Evolutionary conservation across 345 rosid genomes (phyloP).

Genomic region (Crucihimalaya himalaica): DNA sequence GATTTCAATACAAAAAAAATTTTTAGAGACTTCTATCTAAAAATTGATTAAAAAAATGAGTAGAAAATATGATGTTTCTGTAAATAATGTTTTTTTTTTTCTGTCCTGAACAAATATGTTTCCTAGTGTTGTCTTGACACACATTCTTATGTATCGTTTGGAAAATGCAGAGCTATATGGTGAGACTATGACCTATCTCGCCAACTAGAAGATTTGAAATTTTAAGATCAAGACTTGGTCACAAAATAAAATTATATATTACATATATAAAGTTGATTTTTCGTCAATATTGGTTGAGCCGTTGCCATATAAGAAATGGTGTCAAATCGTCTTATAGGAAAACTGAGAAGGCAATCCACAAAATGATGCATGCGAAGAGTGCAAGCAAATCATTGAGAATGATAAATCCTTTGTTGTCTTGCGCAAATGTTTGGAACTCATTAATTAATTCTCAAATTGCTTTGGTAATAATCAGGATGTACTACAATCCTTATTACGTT

Average conservation of each 20-base stretch:
- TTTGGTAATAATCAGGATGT: conserved; percentile 15
- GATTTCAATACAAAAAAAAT: too few relatives aligned
- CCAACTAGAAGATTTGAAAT: conserved; percentile 21
- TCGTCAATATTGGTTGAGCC: conserved; percentile 25
- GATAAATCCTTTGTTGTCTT: conserved; percentile 19
- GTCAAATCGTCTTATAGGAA: conserved; percentile 6
- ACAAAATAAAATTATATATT: background rate
- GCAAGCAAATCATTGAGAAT: conserved; percentile 29
- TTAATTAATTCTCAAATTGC: conserved; percentile 7
- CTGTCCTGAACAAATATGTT: too few relatives aligned
- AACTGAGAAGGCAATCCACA: conserved; percentile 23
- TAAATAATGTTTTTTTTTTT: too few relatives aligned
- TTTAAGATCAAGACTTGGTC: conserved; percentile 35
- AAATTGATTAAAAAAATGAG: too few relatives aligned
- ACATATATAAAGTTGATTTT: background rate
- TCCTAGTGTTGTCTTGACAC: background rate
- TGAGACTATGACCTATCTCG: conserved; percentile 25
- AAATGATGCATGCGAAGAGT: conserved; percentile 33
- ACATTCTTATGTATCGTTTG: conserved; percentile 4
- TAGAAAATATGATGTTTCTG: too few relatives aligned
- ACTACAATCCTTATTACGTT: background rate
- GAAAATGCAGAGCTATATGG: conserved; percentile 16
- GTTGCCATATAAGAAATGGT: conserved; percentile 19
- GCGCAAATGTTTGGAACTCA: background rate
- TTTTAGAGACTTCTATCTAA: too few relatives aligned